Conservation (phyloP, 2,329 filamentous ascomycete species). For the Pyricularia grisea region DNA sequence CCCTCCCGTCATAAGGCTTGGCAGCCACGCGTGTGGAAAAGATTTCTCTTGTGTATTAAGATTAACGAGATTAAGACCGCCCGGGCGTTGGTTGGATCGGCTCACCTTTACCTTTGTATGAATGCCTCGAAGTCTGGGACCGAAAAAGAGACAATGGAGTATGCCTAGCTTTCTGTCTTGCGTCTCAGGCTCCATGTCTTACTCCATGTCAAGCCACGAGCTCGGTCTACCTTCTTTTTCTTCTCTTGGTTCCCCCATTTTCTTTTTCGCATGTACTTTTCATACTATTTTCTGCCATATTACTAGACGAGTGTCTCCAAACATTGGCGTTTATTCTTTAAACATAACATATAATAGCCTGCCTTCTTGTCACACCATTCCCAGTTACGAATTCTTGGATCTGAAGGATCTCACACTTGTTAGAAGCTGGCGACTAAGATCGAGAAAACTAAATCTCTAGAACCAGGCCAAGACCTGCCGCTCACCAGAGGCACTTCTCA, state of each 20-base stretch:
- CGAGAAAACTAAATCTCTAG: not conserved
- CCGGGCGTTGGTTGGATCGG: not conserved
- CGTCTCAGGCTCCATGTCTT: not conserved
- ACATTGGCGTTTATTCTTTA: not conserved
- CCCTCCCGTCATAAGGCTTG: not conserved
- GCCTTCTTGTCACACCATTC: not conserved
- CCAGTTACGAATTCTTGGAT: not conserved
- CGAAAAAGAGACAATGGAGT: not conserved
- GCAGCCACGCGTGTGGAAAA: not conserved
- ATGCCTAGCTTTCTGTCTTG: not conserved
- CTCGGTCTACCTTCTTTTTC: not conserved
- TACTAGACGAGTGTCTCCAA: not conserved
- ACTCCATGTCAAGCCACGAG: not conserved
- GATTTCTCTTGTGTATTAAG: not conserved
- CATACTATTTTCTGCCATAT: not conserved
- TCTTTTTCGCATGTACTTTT: not conserved
- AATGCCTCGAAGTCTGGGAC: not conserved
- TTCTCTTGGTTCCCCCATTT: not conserved
- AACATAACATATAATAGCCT: conserved; percentile 1
- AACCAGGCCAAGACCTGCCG: not conserved
- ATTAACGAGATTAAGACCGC: not conserved
- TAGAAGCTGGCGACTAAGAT: not conserved
- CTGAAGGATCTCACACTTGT: not conserved
- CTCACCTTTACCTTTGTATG: not conserved
- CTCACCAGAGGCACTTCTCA: conserved; percentile 4